Conservation (phyloP, 345 rosid genomes). For the Eucalyptus viminalis region DNA sequence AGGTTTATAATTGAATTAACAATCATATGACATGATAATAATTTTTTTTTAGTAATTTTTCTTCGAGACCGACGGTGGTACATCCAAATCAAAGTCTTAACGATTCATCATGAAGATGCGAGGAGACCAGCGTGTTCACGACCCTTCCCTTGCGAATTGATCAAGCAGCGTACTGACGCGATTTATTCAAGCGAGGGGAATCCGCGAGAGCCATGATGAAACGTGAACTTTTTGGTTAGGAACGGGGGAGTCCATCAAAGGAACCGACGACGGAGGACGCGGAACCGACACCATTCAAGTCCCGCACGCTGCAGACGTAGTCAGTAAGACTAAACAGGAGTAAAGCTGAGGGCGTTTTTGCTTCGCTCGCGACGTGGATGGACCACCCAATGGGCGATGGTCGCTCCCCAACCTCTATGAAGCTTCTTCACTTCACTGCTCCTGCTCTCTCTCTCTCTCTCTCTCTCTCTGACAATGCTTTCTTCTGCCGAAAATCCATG, state of each 20-base stretch:
- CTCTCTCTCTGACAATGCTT: not conserved
- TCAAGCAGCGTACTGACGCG: not conserved
- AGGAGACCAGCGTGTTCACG: not conserved
- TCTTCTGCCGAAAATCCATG: not conserved
- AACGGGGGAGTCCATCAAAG: not conserved
- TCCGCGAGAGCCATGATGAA: not conserved
- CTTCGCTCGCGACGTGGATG: not conserved
- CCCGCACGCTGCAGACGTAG: not conserved
- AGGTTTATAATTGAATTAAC: accelerated
- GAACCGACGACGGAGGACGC: not conserved
- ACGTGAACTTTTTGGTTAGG: not conserved
- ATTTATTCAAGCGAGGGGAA: not conserved
- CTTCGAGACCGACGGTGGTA: not conserved
- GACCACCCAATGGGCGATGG: not conserved
- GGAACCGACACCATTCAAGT: not conserved
- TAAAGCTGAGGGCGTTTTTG: not conserved
- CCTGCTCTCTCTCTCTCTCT: not conserved
- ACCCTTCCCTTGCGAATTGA: not conserved
- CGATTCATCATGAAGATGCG: not conserved
- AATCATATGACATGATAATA: no score
- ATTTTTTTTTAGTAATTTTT: not conserved
- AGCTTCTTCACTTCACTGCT: not conserved
- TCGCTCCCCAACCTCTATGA: not conserved
- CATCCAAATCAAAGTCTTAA: not conserved
- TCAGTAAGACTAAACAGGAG: not conserved